Conservation (phyloP, 2,329 filamentous ascomycete species). For the Fusarium haematococcum region DNA sequence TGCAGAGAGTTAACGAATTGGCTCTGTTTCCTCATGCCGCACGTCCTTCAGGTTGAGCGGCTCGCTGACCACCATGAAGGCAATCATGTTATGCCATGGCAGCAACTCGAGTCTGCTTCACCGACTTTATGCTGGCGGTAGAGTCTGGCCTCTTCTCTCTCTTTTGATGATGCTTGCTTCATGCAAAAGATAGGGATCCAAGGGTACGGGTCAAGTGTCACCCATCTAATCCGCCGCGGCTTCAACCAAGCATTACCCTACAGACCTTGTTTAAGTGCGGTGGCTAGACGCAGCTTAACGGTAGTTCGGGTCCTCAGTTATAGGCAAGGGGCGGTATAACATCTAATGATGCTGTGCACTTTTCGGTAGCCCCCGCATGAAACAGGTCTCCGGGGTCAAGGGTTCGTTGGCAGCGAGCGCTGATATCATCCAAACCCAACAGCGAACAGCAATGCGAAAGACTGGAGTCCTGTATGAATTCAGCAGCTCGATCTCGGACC, state of each 20-base stretch:
- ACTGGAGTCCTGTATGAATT: neutral
- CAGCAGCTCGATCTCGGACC: neutral
- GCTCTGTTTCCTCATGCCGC: neutral
- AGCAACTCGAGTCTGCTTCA: neutral
- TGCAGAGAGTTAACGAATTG: neutral
- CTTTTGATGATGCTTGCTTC: neutral
- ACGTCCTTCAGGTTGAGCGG: neutral
- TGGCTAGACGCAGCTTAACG: slow-evolving; percentile 3
- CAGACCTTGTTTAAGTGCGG: slow-evolving; percentile 2
- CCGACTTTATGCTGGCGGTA: neutral
- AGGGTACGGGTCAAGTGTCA: neutral
- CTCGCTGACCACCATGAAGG: neutral
- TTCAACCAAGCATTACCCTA: slow-evolving; percentile 4
- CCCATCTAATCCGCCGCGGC: neutral
- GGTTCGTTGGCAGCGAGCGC: slow-evolving; percentile 12
- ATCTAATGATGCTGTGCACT: slow-evolving; percentile 12
- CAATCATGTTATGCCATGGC: neutral
- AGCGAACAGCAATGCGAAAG: slow-evolving; percentile 20
- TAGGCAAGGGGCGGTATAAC: slow-evolving; percentile 20
- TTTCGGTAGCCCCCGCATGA: slow-evolving; percentile 30
- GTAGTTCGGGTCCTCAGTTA: slow-evolving; percentile 16
- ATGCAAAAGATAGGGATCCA: neutral
- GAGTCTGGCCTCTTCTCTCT: neutral
- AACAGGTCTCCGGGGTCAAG: slow-evolving; percentile 30
- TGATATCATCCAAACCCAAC: slow-evolving; percentile 24